phyloP scores from a whole-genome alignment of 805 yeast species.

The Candida verbasci region DNA sequence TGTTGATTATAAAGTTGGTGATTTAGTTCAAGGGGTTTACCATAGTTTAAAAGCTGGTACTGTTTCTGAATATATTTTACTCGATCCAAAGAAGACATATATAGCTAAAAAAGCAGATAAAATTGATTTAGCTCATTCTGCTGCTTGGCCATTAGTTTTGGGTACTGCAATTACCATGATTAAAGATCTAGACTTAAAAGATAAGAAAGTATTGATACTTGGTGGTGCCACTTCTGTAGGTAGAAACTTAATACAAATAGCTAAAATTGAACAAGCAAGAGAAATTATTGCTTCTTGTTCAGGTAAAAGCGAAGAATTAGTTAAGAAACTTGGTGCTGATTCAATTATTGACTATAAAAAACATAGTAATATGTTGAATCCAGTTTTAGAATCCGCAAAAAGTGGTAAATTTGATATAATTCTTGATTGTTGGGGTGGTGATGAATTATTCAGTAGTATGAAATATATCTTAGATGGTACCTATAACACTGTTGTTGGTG shows the following conservation, averaged over 20 bases:
- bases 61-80: slow-evolving; percentile 41
- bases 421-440: slow-evolving; percentile 62
- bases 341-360: slow-evolving; percentile 53
- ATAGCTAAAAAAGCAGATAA: slow-evolving; percentile 37
- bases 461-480: slow-evolving; percentile 44
- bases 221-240: slow-evolving; percentile 77
- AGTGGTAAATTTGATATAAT: slow-evolving; percentile 52
- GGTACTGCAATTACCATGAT: slow-evolving; percentile 55
- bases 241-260: slow-evolving; percentile 48
- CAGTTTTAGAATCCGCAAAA: slow-evolving; percentile 27
- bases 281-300: slow-evolving; percentile 58
- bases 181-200: slow-evolving; percentile 28
- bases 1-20: slow-evolving; percentile 22
- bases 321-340: slow-evolving; percentile 53
- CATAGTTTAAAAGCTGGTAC: slow-evolving; percentile 32
- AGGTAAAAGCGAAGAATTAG: slow-evolving; percentile 40
- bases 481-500: slow-evolving; percentile 58
- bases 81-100: slow-evolving; percentile 24
- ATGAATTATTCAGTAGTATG: slow-evolving; percentile 42
- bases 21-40: slow-evolving; percentile 25
- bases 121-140: slow-evolving; percentile 52
- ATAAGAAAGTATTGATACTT: slow-evolving; percentile 52
- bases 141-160: slow-evolving; percentile 60
- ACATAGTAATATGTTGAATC: slow-evolving; percentile 26
- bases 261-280: slow-evolving; percentile 41